Base-by-base conservation (phyloP, 441 rosid genomes). In the Arabidopsis lyrata region DNA sequence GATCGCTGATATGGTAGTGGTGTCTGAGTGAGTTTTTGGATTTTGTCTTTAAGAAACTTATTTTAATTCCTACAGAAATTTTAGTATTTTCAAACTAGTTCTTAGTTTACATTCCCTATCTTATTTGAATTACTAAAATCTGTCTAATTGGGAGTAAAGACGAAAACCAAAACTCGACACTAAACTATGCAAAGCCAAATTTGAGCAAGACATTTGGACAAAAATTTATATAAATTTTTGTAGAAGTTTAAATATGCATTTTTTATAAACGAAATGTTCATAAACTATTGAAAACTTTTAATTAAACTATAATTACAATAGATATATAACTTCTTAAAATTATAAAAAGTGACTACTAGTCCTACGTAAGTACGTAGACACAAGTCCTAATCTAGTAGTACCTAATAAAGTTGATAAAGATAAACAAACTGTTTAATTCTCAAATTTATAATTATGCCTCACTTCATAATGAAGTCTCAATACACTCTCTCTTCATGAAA, bases 401-500 rank as follows among this genome's bases (percentile, higher is more conserved):
- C 38, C 59, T 54, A 68, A 44, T 70, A 55, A 69, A 69, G 65
- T 60, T 27, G 20, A 14, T 36, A 7, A 32, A 44, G 0, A 27
- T 18, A 9, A 42, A 18, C 12, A 3, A 47, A 29, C 29, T 12
- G 50, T 61, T 52, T 20, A 35, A 24, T 34, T 34, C 14, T 45
- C 9, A 16, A 20, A 32, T 54, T 31, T 52, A 41, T 60, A 12
- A 66, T 6, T 0, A 41, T 22, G 24, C 54, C 56, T 54, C 63
- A 34, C 67, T 39, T 39, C 59, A 7, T 5, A 54, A 12, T 31
- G 38, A 29, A 29, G 36, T 54, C 38, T 29, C 34, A 24, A 13
- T 6, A 53, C 16, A 27, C 11, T 29, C 59, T 29, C 38, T 14
- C 59, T 27, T 66, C 69, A 53, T 68, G 78, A 53, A 44, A 60